Conservation (phyloP, 2,329 filamentous ascomycete genomes). For the Colletotrichum sp. region DNA sequence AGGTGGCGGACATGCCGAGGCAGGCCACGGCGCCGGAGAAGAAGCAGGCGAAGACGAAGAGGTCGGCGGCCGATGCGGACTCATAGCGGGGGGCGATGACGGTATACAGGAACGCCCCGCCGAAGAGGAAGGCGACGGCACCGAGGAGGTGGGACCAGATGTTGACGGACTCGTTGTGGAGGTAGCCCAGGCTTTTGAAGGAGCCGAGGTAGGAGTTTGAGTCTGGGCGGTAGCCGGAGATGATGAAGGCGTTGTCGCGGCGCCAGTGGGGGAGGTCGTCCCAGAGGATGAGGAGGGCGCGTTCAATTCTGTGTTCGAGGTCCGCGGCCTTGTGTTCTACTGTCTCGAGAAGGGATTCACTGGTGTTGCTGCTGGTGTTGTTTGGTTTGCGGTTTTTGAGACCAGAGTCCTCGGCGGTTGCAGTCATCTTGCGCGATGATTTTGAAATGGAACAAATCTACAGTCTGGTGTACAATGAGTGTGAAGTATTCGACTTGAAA, state of each 20-base stretch:
- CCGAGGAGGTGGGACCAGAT: conserved; percentile 72
- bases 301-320: conserved; percentile 44
- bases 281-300: conserved; percentile 56
- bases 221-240: conserved; percentile 57
- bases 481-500: background rate
- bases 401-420: background rate
- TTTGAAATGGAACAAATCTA: background rate
- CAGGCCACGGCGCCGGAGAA: conserved; percentile 76
- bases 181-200: conserved; percentile 52
- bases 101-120: conserved; percentile 58
- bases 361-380: background rate
- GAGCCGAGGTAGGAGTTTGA: conserved; percentile 53
- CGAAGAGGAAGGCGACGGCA: conserved; percentile 60
- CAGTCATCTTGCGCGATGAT: background rate
- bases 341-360: conserved; percentile 24
- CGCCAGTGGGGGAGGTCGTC: conserved; percentile 65
- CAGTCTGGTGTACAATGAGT: background rate
- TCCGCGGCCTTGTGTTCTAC: conserved; percentile 25
- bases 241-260: conserved; percentile 64
- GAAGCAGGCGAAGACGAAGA: conserved; percentile 79
- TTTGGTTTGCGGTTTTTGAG: background rate
- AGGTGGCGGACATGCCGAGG: conserved; percentile 83
- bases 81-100: conserved; percentile 70
- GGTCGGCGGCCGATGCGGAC: conserved; percentile 65
- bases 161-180: conserved; percentile 69